Percentiles rank a stretch among this genome's conserved stretches.
These are phyloP conservation scores for Vitellaria paradoxa DNA, from an alignment of 179 eudicot genomes.

Conservation along the genomic window DNA sequence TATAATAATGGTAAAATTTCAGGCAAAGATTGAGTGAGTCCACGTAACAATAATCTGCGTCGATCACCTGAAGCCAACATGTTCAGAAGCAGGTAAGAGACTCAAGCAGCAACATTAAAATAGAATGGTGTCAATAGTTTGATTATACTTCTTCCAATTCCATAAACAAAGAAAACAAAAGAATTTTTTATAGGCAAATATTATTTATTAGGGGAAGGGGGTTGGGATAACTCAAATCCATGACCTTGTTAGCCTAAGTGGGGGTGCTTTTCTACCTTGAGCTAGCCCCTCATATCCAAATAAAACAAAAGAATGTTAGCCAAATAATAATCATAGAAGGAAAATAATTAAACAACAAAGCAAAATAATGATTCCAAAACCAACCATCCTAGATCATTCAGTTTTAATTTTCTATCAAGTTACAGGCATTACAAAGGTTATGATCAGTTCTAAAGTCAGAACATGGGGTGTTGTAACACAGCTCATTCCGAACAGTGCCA, in stretches of 20 bases:
- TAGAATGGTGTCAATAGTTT: background rate
- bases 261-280: background rate
- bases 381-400: background rate
- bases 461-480: background rate
- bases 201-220: too few species aligned
- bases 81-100: background rate
- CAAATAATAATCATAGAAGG: background rate
- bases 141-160: background rate
- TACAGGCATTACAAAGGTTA: background rate
- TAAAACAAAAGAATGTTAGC: background rate
- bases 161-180: background rate
- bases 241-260: too few species aligned
- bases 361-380: background rate
- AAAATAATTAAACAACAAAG: background rate
- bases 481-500: background rate
- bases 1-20: conserved; percentile 84
- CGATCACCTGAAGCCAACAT: conserved; percentile 66
- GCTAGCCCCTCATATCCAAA: too few species aligned
- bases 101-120: conserved; percentile 3
- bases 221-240: too few species aligned
- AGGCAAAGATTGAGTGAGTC: conserved; percentile 81
- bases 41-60: conserved; percentile 84
- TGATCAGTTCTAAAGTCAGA: background rate
- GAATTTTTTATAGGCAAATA: background rate
- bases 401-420: background rate